Percentiles rank a stretch among this genome's conserved stretches.
Evolutionary conservation across 1,284 basidiomycete genomes (phyloP).

Genomic region (Tetrapyrgos nigripes): DNA sequence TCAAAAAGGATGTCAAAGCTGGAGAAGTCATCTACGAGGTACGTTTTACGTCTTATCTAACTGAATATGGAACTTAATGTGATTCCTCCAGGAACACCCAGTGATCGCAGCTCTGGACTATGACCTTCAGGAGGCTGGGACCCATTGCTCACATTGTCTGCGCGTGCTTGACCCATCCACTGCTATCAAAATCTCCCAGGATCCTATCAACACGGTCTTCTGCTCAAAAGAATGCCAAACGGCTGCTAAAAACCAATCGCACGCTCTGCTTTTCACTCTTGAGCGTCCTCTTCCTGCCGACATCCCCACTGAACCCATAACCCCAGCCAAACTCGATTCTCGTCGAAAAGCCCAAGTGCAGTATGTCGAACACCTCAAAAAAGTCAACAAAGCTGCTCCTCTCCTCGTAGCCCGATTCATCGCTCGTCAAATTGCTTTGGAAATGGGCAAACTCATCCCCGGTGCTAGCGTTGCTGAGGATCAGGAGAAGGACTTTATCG

Average conservation of each 20-base stretch:
- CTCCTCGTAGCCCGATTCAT: conserved; percentile 74
- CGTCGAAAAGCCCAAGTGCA: conserved; percentile 64
- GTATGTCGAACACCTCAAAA: conserved; percentile 60
- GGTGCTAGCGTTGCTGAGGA: conserved; percentile 18
- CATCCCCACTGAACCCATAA: conserved; percentile 43
- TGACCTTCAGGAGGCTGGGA: conserved; percentile 70
- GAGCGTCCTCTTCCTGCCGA: conserved; percentile 66
- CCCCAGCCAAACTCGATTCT: conserved; percentile 40
- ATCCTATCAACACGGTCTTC: conserved; percentile 65
- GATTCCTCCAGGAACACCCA: conserved; percentile 64
- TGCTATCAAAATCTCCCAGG: conserved; percentile 51
- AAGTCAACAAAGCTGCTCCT: conserved; percentile 50
- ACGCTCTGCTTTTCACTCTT: conserved; percentile 72
- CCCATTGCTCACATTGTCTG: conserved; percentile 76
- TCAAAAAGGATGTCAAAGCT: conserved; percentile 68
- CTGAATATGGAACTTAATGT: not conserved
- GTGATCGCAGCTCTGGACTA: conserved; percentile 71
- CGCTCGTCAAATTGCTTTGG: conserved; percentile 69
- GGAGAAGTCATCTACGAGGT: conserved; percentile 83
- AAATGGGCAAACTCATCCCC: conserved; percentile 58
- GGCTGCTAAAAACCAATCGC: conserved; percentile 61
- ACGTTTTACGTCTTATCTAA: conserved; percentile 1
- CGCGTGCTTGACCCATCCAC: conserved; percentile 53
- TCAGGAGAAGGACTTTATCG: conserved; percentile 45
- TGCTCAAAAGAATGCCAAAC: conserved; percentile 74